Base-by-base conservation (phyloP, 2,329 filamentous ascomycete genomes). In the Geosmithia putterillii region DNA sequence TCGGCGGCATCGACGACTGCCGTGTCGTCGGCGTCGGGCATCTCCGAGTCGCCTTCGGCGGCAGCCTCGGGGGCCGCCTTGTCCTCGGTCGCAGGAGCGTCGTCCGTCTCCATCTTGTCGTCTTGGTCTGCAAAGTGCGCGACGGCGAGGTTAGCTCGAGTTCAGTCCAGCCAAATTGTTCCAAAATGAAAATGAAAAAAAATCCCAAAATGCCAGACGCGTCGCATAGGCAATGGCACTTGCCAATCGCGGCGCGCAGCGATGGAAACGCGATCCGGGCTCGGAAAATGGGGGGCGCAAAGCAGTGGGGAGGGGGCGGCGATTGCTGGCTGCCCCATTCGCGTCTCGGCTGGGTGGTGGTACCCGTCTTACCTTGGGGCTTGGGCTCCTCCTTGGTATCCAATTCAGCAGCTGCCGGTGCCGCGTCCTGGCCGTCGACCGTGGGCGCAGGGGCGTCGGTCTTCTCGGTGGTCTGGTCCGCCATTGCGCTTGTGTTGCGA, bases 11-110 rank as follows among this genome's bases (percentile, higher is more conserved):
- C 54, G 39, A 50, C 46, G 14, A 48, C 51, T 14, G 48, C 47
- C 21, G 52, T 49, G 46, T 59, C 52, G n/a, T 48, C 41, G 10
- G 49, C 54, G 47, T 60, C 52, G 20, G 52, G 48, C 22, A 43
- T 83, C 57, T 86, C 81, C 9, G 76, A 77, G 49, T 70, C 69
- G 47, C 51, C 53, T 43, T 65, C 63, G 38, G 51, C 50, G 28
- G 28, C 28, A 32, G 28, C 6, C n/a, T n/a, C n/a, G n/a, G n/a
- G n/a, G 8, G 53, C 45, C 9, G 60, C 51, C 20, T 57, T 58
- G 39, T 60, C 57, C 28, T 52, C 52, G 18, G 47, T 35, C 42
- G 55, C 51, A 19, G 53, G 50, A 38, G 52, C 57, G 41, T 54
- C 53, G 45, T 59, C 55, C 48, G 55, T 50, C 42, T 50, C 46